Conservation (phyloP, 352 stramenopile genomes). For the Phytophthora podocarpi region DNA sequence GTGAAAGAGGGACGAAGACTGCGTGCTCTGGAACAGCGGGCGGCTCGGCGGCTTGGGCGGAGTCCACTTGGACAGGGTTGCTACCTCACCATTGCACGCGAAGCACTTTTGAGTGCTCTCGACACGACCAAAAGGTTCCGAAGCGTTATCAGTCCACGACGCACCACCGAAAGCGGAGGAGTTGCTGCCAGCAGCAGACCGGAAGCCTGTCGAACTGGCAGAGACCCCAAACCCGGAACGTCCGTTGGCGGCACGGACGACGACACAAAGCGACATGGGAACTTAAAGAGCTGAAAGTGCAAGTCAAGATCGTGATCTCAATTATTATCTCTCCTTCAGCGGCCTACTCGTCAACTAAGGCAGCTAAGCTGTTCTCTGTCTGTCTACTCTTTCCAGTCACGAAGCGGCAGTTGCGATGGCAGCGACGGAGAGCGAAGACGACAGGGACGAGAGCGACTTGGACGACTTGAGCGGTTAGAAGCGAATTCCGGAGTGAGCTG, state of each 20-base stretch:
- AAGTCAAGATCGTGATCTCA: constrained; percentile 9
- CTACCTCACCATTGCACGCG: constrained; percentile 2
- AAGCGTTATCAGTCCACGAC: constrained; percentile 7
- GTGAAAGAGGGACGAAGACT: background rate
- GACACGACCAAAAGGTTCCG: constrained; percentile 22
- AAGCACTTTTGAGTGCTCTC: constrained; percentile 17
- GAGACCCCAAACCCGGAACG: background rate
- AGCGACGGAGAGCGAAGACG: constrained; percentile 4
- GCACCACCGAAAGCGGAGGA: background rate
- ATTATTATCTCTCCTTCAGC: constrained; percentile 18
- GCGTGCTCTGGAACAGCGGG: constrained; percentile 14
- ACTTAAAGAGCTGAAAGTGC: background rate
- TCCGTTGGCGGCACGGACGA: background rate
- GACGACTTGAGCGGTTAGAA: constrained; percentile 8
- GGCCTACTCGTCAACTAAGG: background rate
- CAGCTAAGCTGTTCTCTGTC: background rate
- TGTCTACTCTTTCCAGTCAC: constrained; percentile 13
- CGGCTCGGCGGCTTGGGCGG: background rate
- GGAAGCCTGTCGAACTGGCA: background rate
- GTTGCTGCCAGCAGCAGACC: background rate
- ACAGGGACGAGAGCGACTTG: background rate
- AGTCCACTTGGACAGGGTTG: constrained; percentile 10
- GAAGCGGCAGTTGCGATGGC: constrained; percentile 7
- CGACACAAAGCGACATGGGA: constrained; percentile 13
- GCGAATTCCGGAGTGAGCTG: constrained; percentile 31